Conservation (phyloP, 2,329 filamentous ascomycete species). For the Apiospora rasikravindrae region DNA sequence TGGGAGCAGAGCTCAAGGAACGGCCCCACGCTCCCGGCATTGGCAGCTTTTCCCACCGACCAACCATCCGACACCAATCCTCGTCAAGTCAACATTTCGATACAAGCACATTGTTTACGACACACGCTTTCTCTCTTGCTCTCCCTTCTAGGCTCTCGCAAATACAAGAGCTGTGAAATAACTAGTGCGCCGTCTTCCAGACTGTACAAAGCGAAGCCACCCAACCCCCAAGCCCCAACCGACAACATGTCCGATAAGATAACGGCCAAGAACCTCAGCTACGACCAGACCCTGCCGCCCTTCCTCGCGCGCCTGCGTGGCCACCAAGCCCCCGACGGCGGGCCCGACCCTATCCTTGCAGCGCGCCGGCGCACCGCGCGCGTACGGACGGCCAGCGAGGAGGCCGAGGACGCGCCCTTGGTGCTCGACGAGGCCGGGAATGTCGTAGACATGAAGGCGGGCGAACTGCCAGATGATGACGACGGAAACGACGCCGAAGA, state of each 20-base stretch:
- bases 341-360: conserved; percentile 59
- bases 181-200: neutral
- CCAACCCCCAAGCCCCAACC: neutral
- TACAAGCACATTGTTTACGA: neutral
- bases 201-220: too few species aligned
- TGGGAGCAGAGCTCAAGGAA: neutral
- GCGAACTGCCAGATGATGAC: conserved; percentile 37
- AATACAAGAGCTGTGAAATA: neutral
- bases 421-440: conserved; percentile 77
- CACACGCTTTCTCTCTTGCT: neutral
- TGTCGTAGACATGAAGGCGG: conserved; percentile 55
- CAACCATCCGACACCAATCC: neutral
- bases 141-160: neutral
- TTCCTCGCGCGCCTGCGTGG: conserved; percentile 65
- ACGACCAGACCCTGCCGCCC: conserved; percentile 63
- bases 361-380: conserved; percentile 54
- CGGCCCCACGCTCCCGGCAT: conserved; percentile 4
- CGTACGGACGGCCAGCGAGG: conserved; percentile 66
- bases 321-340: conserved; percentile 52
- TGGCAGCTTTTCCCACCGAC: neutral
- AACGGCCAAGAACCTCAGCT: conserved; percentile 73
- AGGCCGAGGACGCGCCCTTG: conserved; percentile 78
- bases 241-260: conserved; percentile 59
- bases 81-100: neutral
- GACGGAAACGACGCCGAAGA: conserved; percentile 40